Evolutionary conservation across 2,329 filamentous ascomycete species (phyloP), one percentile per base, ranked within the genome.

Genomic region (Ophiostoma quercus): DNA sequence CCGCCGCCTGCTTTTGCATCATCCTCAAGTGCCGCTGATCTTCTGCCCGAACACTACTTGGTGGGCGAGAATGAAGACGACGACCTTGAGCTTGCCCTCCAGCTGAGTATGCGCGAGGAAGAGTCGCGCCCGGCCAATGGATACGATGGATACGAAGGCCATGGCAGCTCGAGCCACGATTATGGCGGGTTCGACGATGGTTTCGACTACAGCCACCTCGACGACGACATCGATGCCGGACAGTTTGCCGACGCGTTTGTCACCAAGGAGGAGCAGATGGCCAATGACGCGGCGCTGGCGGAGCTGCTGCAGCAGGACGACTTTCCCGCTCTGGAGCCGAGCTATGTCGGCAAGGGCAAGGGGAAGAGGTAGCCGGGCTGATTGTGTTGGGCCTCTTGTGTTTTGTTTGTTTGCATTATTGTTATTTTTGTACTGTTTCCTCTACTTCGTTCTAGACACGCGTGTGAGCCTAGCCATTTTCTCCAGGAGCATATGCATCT

Each of bases 71-170:
- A 75, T 41, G 71, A 74, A 0, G 85, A 88, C 65, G 85, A 85
- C 67, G 88, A 89, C 73, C 73, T 90, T 66, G 85, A 87, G 68
- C 79, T 88, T 47, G 88, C 88, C 2, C 76, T 90, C 67, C 82
- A 83, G 71, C 78, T 90, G 29, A 90, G 88, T 73, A 79, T 89
- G 73, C 82, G 85, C 60, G 85, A 88, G 72, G 82, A 84, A 69
- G 77, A 82, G 73, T 79, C 77, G 29, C 76, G 78, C 19, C n/a
- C n/a, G 2, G n/a, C 76, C 29, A 9, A 34, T 34, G 43, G 16
- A 47, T 7, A 47, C 43, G 19, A n/a, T 34, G 57, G 47, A 60
- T 34, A 34, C 34, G 7, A 57, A 1, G 51, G 22, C 3, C 62
- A 22, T 5, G 29, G 25, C 25, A 62, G 60, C 12, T 63, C 60